These are phyloP conservation scores for Phytopythium montanum DNA, from an alignment of 352 stramenopile species.

Conservation along the genomic window DNA sequence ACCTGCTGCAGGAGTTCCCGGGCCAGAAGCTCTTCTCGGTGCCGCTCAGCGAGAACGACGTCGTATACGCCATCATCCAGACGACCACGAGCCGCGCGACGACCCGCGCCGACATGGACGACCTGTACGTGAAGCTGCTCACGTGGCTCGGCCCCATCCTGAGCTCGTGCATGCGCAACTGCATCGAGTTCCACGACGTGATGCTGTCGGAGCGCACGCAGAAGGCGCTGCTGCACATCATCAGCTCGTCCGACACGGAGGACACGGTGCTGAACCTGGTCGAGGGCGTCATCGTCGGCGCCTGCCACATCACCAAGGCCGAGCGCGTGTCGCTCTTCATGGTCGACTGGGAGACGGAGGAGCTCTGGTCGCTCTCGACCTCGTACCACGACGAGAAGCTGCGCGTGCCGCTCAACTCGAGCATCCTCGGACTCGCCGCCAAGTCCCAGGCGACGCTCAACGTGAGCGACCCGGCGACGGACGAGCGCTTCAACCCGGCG, in stretches of 20 bases:
- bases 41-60: slow-evolving; percentile 61
- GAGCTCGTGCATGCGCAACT: slow-evolving; percentile 81
- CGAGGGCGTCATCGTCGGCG: slow-evolving; percentile 77
- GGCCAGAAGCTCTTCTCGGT: slow-evolving; percentile 73
- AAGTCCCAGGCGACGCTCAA: slow-evolving; percentile 66
- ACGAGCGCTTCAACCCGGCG: slow-evolving; percentile 49
- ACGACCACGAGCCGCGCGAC: slow-evolving; percentile 40
- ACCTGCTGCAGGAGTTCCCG: slow-evolving; percentile 51
- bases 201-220: slow-evolving; percentile 80
- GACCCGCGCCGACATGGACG: slow-evolving; percentile 42
- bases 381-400: slow-evolving; percentile 71
- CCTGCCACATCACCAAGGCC: slow-evolving; percentile 78
- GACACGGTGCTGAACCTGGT: slow-evolving; percentile 84
- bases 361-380: slow-evolving; percentile 78
- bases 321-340: slow-evolving; percentile 78
- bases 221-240: slow-evolving; percentile 82
- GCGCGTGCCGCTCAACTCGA: slow-evolving; percentile 52
- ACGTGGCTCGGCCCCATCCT: slow-evolving; percentile 80
- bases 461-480: slow-evolving; percentile 53
- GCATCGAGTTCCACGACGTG: slow-evolving; percentile 84
- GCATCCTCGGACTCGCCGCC: slow-evolving; percentile 58
- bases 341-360: slow-evolving; percentile 79
- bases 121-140: slow-evolving; percentile 68
- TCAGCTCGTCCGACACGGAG: slow-evolving; percentile 79
- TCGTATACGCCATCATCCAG: slow-evolving; percentile 80